phyloP scores from a whole-genome alignment of 2,329 filamentous ascomycete genomes.

The Trichoderma citrinoviride region DNA sequence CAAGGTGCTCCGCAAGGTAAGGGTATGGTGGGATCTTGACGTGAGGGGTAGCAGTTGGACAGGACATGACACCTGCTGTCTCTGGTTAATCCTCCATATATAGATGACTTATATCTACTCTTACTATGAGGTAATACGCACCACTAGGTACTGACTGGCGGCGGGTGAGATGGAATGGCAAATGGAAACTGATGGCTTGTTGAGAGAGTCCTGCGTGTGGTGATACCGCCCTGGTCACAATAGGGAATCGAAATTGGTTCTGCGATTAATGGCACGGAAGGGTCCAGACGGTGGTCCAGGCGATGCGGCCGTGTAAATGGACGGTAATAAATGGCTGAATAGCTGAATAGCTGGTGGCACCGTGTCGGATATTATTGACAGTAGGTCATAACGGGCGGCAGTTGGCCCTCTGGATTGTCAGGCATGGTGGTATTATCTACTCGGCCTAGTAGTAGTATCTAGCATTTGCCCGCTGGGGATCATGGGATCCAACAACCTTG shows the following conservation, averaged over 20 bases:
- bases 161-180: background rate
- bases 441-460: too few species aligned
- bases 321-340: background rate
- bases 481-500: background rate
- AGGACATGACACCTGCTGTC: conserved; percentile 13
- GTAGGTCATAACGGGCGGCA: background rate
- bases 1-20: too few species aligned
- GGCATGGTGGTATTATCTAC: background rate
- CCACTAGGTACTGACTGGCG: background rate
- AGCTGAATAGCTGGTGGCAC: background rate
- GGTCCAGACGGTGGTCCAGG: background rate
- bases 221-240: background rate
- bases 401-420: background rate
- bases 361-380: background rate
- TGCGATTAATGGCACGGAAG: too few species aligned
- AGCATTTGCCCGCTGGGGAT: background rate
- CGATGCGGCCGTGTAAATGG: background rate
- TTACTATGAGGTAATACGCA: background rate
- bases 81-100: background rate
- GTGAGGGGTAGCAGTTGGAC: conserved; percentile 17
- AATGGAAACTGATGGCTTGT: background rate
- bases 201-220: background rate
- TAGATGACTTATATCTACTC: background rate
- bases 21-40: background rate
- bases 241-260: background rate